Evolutionary conservation across 106 monocot species (phyloP), one percentile per base, ranked within the genome.

Genomic region (Platanthera guangdongensis): DNA sequence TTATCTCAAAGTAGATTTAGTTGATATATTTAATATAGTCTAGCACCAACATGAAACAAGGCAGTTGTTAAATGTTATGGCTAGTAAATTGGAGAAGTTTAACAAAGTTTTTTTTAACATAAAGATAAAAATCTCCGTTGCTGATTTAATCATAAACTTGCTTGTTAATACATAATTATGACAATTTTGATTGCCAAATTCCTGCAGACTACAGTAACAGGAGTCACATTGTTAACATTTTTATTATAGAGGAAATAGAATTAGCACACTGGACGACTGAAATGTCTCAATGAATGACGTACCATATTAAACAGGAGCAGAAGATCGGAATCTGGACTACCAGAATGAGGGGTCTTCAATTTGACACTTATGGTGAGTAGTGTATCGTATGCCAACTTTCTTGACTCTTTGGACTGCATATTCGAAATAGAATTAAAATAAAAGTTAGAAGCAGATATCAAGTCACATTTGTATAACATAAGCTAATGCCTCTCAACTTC

Each of bases 321-420:
- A 74, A 85, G 82, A 82, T 81, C 82, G 49, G 85, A 85, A 55
- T 84, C 83, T 32, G 64, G 12, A 76, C 74, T 55, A 73, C 15
- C 51, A 81, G 76, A 72, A 9, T 85, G 50, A 16, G 83, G 75
- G 32, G 80, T 77, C 75, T 92, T 94, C 76, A 99, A 86, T 77
- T 67, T 88, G 67, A 16, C 32, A 81, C 85, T 89, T 68, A 80
- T 82, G 16, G 71, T 78, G 47, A 93, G 57, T 21, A 99, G 82
- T 71, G 85, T 52, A 86, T 94, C 89, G 80, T 93, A 94, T 72
- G 94, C 91, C 53, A 91, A 54, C 72, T 88, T 94, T 69, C 93
- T 87, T 12, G 89, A 85, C 72, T 89, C 94, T 68, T 92, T 89
- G 8, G 94, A 85, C 97, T 99, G 79, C 78, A 85, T 18, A 78